A percentile compares a stretch with the other conserved stretches of the same genome.
phyloP scores from a whole-genome alignment of 352 stramenopile genomes.

The Halophytophthora batemanensis region DNA sequence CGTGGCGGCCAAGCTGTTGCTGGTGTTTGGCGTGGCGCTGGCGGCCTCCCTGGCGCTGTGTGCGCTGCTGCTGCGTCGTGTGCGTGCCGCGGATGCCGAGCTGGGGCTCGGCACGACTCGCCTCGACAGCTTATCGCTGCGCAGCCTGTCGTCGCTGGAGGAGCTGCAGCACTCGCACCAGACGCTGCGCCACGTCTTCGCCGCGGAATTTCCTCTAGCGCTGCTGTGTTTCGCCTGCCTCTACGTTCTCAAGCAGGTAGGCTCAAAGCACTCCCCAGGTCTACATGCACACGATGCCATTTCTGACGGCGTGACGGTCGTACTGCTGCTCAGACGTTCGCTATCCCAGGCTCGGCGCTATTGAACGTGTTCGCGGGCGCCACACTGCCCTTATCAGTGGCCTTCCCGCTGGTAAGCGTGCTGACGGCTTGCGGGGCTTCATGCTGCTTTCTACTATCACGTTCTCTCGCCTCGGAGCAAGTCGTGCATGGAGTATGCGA shows the following conservation, averaged over 20 bases:
- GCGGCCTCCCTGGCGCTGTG: conserved; percentile 35
- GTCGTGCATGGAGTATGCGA: conserved; percentile 62
- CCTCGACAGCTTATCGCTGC: conserved; percentile 50
- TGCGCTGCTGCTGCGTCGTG: conserved; percentile 36
- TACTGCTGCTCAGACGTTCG: conserved; percentile 56
- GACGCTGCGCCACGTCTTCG: conserved; percentile 56
- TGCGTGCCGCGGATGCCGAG: conserved; percentile 42
- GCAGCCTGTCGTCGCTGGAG: conserved; percentile 57
- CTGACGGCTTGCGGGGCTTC: conserved; percentile 71
- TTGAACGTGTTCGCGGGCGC: conserved; percentile 77
- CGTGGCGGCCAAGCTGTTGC: conserved; percentile 32
- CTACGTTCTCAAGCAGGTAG: conserved; percentile 84
- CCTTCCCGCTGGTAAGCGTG: conserved; percentile 62
- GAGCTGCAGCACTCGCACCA: conserved; percentile 61
- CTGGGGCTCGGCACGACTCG: conserved; percentile 38
- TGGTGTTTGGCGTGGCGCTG: conserved; percentile 41
- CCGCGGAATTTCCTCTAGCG: conserved; percentile 59
- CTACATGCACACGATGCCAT: conserved; percentile 11
- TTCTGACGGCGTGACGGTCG: conserved; percentile 1
- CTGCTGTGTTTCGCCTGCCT: conserved; percentile 63
- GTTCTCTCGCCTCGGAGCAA: conserved; percentile 49
- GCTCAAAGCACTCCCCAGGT: conserved; percentile 5
- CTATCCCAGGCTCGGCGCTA: conserved; percentile 70
- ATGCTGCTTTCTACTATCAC: conserved; percentile 73
- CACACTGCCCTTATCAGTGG: conserved; percentile 54